Percentiles rank a stretch among this genome's conserved stretches.
Conservation (phyloP, 352 stramenopile genomes). For the Globisporangium yorkense region DNA sequence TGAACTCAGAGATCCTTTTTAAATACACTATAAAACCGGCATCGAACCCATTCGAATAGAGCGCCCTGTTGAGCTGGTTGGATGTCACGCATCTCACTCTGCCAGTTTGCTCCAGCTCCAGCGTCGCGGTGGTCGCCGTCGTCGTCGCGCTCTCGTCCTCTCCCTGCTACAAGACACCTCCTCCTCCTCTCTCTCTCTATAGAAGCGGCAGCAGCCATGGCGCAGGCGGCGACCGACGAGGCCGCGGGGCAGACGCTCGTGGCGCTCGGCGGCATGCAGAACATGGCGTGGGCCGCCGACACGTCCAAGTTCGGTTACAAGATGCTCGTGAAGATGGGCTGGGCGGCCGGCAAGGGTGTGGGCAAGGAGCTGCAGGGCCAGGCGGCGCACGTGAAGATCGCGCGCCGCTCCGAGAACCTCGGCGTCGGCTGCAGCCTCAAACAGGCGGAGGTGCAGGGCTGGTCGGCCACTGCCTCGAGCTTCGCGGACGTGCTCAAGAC, state of each 20-base stretch:
- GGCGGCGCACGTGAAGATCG: constrained; percentile 83
- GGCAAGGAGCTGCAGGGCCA: constrained; percentile 91
- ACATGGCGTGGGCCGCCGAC: constrained; percentile 86
- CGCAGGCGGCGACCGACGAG: constrained; percentile 1
- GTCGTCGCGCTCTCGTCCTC: neutral
- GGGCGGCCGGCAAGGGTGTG: constrained; percentile 90
- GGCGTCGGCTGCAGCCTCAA: constrained; percentile 90
- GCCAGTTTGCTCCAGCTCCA: neutral
- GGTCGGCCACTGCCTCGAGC: constrained; percentile 67
- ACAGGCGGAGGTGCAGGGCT: constrained; percentile 84
- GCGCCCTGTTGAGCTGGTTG: neutral
- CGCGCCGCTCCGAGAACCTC: constrained; percentile 83
- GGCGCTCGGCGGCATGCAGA: constrained; percentile 78
- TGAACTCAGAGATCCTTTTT: neutral
- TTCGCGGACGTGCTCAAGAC: constrained; percentile 84
- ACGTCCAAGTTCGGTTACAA: constrained; percentile 93
- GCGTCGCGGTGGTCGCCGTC: too few relatives aligned
- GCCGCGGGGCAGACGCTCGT: constrained; percentile 44
- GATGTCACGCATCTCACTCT: neutral
- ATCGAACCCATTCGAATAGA: neutral
- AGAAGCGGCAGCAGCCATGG: constrained; percentile 3
- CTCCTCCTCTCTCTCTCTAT: neutral
- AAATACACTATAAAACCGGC: neutral
- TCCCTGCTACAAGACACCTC: neutral
- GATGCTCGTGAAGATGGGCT: constrained; percentile 96